Conservation (phyloP, 129 eudicot genomes). For the Apium graveolens region DNA sequence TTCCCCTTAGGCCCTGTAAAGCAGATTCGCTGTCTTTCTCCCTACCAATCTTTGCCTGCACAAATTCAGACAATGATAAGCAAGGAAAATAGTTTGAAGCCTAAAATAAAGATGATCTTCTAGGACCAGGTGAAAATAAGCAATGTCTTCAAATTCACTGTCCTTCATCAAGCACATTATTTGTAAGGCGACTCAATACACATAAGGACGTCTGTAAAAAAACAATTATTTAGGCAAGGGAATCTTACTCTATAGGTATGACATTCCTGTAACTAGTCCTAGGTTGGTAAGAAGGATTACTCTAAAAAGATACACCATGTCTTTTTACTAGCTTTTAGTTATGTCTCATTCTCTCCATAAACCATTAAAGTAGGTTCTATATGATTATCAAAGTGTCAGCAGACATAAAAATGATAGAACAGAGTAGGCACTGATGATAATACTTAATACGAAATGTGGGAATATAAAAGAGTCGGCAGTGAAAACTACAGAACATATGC, state of each 20-base stretch:
- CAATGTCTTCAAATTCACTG: not conserved
- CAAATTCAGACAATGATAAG: not conserved
- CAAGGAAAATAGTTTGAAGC: not conserved
- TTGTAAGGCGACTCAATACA: too few species aligned
- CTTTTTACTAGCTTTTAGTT: not conserved
- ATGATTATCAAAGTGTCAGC: not conserved
- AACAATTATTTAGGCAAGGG: not conserved
- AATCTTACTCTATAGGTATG: not conserved
- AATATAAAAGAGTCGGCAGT: not conserved
- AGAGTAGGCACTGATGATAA: not conserved
- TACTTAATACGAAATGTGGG: not conserved
- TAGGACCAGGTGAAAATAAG: not conserved
- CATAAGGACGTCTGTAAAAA: not conserved
- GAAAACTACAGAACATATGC: not conserved
- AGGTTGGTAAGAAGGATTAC: not conserved
- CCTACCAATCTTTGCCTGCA: constrained; percentile 58
- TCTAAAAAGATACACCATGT: not conserved
- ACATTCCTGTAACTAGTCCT: not conserved
- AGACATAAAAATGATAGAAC: not conserved
- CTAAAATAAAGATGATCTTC: not conserved
- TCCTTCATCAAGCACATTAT: not conserved
- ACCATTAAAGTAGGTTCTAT: not conserved
- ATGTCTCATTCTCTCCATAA: not conserved
- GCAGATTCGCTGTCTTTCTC: constrained; percentile 54
- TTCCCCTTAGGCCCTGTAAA: constrained; percentile 63